Evolutionary conservation across 306 rosid genomes (phyloP).

Genomic region (Vicia faba): DNA sequence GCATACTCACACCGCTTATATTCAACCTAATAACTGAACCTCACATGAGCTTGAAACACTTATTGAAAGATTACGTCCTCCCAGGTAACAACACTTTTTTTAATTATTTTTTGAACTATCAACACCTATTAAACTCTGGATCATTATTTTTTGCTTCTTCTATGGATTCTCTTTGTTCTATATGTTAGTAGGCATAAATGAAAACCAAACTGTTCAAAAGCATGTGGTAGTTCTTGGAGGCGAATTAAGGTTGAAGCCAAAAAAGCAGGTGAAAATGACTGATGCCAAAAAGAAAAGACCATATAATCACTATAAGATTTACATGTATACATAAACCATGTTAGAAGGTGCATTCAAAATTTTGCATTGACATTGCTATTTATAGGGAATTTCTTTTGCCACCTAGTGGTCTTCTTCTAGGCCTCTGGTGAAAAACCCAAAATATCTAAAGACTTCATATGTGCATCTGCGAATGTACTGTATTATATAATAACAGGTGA

Average conservation of each 20-base stretch:
- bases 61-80: too few relatives aligned
- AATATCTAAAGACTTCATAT: too few relatives aligned
- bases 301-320: slow-evolving; percentile 79
- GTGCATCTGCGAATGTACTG: too few relatives aligned
- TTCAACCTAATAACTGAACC: too few relatives aligned
- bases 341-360: slow-evolving; percentile 1
- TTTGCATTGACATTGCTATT: slow-evolving; percentile 16
- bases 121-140: slow-evolving; percentile 26
- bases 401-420: too few relatives aligned
- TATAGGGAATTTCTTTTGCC: too few relatives aligned
- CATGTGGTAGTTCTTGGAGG: slow-evolving; percentile 70
- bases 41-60: too few relatives aligned
- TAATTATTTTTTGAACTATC: too few relatives aligned
- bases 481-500: too few relatives aligned
- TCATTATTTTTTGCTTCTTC: slow-evolving; percentile 21
- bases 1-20: too few relatives aligned
- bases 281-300: slow-evolving; percentile 52
- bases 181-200: slow-evolving; percentile 44
- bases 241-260: slow-evolving; percentile 51
- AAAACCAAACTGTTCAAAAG: slow-evolving; percentile 45
- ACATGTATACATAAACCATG: slow-evolving; percentile 4
- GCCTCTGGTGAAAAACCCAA: too few relatives aligned
- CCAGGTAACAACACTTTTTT: too few relatives aligned
- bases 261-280: slow-evolving; percentile 34
- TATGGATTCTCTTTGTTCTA: slow-evolving; percentile 20